A percentile compares a stretch with the other conserved stretches of the same genome.
phyloP scores from a whole-genome alignment of 2,329 filamentous ascomycete species.

The Phaeosphaeria sp. region DNA sequence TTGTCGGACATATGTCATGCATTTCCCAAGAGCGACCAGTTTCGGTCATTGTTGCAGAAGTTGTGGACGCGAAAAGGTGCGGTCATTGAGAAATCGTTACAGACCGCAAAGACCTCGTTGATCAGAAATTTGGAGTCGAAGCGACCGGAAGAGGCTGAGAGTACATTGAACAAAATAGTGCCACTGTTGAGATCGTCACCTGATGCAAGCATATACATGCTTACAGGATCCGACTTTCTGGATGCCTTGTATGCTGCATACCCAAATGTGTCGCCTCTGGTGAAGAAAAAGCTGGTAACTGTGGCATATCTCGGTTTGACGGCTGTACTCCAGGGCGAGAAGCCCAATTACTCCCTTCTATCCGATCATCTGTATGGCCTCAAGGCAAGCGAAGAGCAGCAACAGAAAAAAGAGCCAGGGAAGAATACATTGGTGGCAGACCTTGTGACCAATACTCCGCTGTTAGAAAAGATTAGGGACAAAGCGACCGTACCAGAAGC shows the following conservation, averaged over 20 bases:
- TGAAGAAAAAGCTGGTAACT: conserved; percentile 73
- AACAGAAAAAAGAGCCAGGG: conserved; percentile 51
- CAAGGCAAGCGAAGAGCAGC: conserved; percentile 72
- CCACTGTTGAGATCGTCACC: conserved; percentile 68
- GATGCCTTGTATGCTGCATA: conserved; percentile 76
- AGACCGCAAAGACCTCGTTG: conserved; percentile 66
- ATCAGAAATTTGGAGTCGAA: conserved; percentile 69
- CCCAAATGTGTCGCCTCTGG: conserved; percentile 64
- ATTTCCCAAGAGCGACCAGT: conserved; percentile 69
- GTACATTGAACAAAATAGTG: conserved; percentile 64
- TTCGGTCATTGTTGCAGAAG: conserved; percentile 55
- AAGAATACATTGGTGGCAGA: conserved; percentile 75
- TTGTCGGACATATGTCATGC: conserved; percentile 71
- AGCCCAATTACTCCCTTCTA: conserved; percentile 75
- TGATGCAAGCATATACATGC: conserved; percentile 65
- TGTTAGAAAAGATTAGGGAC: conserved; percentile 69
- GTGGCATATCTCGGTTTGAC: conserved; percentile 77
- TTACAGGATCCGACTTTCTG: conserved; percentile 86
- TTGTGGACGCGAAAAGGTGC: conserved; percentile 62
- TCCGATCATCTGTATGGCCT: conserved; percentile 85
- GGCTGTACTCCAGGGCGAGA: conserved; percentile 70
- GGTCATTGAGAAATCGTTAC: conserved; percentile 62
- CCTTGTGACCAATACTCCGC: conserved; percentile 78
- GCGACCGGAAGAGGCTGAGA: conserved; percentile 63
- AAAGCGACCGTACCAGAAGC: conserved; percentile 59